Evolutionary conservation across 2,329 filamentous ascomycete genomes (phyloP).

Genomic region (Verticillium dahliae): DNA sequence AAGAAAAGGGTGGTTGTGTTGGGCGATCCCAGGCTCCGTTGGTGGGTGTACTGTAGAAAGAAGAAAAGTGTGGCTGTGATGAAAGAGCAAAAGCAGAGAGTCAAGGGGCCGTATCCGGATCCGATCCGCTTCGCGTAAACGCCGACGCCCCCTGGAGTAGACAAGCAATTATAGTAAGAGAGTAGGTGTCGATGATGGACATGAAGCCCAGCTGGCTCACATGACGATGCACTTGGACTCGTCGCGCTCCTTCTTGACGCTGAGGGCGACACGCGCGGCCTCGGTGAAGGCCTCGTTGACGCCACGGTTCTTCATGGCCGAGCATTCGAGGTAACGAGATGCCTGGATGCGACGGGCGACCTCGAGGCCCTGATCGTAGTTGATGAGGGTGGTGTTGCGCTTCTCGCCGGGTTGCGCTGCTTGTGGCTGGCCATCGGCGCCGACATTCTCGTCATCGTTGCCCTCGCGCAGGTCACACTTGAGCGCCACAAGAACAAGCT

Average conservation of each 20-base stretch:
- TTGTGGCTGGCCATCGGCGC: slow-evolving; percentile 24
- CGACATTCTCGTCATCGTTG: slow-evolving; percentile 62
- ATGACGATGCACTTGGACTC: slow-evolving; percentile 56
- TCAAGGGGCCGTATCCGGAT: not conserved
- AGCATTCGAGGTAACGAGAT: slow-evolving; percentile 94
- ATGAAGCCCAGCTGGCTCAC: slow-evolving; percentile 27
- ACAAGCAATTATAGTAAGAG: not conserved
- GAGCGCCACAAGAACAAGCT: slow-evolving; percentile 88
- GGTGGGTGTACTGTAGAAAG: not conserved
- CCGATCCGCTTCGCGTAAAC: not conserved
- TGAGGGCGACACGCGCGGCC: slow-evolving; percentile 86
- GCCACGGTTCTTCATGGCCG: slow-evolving; percentile 93
- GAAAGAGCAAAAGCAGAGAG: not conserved
- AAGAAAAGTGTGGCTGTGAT: not conserved
- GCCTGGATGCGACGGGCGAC: slow-evolving; percentile 89
- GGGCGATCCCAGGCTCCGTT: not conserved
- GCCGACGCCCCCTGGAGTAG: not conserved
- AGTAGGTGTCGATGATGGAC: not conserved
- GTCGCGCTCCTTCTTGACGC: slow-evolving; percentile 59
- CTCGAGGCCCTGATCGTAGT: slow-evolving; percentile 85
- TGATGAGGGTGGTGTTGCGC: slow-evolving; percentile 60
- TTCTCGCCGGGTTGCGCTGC: slow-evolving; percentile 42
- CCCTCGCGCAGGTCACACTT: slow-evolving; percentile 94
- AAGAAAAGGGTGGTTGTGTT: not conserved
- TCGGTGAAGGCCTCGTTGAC: slow-evolving; percentile 99